Conservation (phyloP, 2,329 filamentous ascomycete species). For the Calonectria montana region DNA sequence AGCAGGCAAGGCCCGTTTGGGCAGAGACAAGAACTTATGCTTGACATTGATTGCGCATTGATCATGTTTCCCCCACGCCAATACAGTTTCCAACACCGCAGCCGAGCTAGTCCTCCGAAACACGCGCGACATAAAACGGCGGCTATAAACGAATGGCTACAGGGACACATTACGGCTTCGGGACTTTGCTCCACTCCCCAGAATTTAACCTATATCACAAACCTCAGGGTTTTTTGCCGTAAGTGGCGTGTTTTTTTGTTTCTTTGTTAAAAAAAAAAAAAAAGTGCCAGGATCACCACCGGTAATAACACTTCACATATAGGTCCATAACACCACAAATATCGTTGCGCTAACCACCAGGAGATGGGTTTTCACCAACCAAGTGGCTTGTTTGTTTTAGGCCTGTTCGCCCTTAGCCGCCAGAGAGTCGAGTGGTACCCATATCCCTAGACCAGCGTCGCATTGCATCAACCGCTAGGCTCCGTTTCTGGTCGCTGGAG, state of each 20-base stretch:
- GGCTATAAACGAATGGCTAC: not conserved
- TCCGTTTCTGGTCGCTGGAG: conserved; percentile 22
- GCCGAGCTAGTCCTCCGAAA: conserved; percentile 14
- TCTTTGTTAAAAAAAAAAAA: conserved; percentile 20
- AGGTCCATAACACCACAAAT: conserved; percentile 43
- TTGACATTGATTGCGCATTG: conserved; percentile 25
- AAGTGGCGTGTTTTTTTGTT: conserved; percentile 26
- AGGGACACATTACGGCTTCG: conserved; percentile 10
- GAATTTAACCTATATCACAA: conserved; percentile 26
- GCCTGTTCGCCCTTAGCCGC: conserved; percentile 30
- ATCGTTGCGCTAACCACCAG: conserved; percentile 37
- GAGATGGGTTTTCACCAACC: conserved; percentile 36
- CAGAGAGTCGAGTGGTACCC: conserved; percentile 26
- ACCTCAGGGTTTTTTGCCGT: conserved; percentile 16
- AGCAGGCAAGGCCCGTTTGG: conserved; percentile 27
- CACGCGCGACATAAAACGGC: not conserved
- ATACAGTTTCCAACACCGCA: conserved; percentile 1
- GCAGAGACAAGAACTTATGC: conserved; percentile 28
- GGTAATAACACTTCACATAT: conserved; percentile 41
- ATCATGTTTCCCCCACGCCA: conserved; percentile 4
- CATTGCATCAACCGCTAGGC: conserved; percentile 38
- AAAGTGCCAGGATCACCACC: conserved; percentile 24
- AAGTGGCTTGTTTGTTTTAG: conserved; percentile 37
- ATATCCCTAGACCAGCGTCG: conserved; percentile 37
- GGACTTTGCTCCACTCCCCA: conserved; percentile 23